Base-by-base conservation (phyloP, 1,139 yeast species). In the Eremothecium cymbalariae region DNA sequence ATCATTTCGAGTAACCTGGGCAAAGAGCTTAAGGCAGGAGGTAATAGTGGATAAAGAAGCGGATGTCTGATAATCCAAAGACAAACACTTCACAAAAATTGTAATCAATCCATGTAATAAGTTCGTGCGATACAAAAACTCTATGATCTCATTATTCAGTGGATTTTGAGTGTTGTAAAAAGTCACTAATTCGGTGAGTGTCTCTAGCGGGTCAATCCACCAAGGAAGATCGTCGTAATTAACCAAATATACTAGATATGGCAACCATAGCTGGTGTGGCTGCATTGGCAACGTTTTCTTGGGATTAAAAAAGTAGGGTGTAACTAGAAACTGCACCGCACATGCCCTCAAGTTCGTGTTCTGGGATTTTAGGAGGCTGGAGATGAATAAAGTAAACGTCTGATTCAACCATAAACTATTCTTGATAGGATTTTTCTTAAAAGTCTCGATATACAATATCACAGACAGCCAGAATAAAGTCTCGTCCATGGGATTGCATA, bases 121-220 rank as follows among this genome's bases (percentile, higher is more conserved):
- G 32, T 53, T 52, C 3, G 51, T 41, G 18, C 46, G 45, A 2
- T 46, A 40, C 16, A 55, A 33, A 26, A 44, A 51, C 4, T 34
- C 31, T 9, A 47, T 40, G 2, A 55, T 44, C 2, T 56, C 53
- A 34, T 55, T 55, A 25, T 42, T 45, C 26, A 43, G 31, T 6
- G 55, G 55, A 8, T 44, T 41, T n/a, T 38, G 42, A 15, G 31
- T 41, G 30, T 53, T 54, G 32, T 44, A 52, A n/a, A 42, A 27
- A 4, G 46, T 47, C 9, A 51, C 31, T 19, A 53, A 33, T 2
- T 29, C 22, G 5, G 41, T 45, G 17, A 54, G 26, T 11, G 34
- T 39, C 12, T 51, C 53, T 17, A 54, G 44, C 4, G 57, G 56
- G 38, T 51, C 53, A 39, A 49, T 51, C 57, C 58, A 53, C 48